phyloP scores from a whole-genome alignment of 129 eudicot genomes.

The Tanacetum coccineum region DNA sequence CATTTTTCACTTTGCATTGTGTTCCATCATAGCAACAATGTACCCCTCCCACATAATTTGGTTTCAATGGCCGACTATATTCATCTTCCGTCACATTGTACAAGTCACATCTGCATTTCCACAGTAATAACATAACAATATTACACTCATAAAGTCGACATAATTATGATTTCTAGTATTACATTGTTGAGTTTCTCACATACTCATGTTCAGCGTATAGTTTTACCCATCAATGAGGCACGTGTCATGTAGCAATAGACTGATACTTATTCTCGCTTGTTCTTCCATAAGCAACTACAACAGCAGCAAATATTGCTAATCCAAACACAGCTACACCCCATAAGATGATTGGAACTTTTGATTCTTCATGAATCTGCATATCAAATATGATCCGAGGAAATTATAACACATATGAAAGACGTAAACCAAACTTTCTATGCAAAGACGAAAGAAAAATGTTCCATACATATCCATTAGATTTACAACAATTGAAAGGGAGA shows the following conservation, averaged over 20 bases:
- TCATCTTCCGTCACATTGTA: too few relatives aligned
- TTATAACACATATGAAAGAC: background rate
- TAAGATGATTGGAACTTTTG: background rate
- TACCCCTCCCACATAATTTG: too few relatives aligned
- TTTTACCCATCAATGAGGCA: background rate
- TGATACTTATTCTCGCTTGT: constrained; percentile 19
- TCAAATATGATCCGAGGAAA: background rate
- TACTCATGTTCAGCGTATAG: background rate
- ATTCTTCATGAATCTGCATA: constrained; percentile 23
- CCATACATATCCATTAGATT: background rate
- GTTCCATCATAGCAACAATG: too few relatives aligned
- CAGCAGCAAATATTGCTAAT: constrained; percentile 25
- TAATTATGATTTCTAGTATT: background rate
- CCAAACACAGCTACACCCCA: constrained; percentile 28
- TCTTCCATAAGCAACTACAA: constrained; percentile 10
- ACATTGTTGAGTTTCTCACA: background rate
- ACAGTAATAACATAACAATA: too few relatives aligned
- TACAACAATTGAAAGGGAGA: too few relatives aligned
- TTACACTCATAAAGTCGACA: too few relatives aligned
- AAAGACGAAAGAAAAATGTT: background rate
- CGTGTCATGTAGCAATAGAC: constrained; percentile 12
- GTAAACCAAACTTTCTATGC: background rate
- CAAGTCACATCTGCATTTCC: too few relatives aligned
- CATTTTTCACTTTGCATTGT: too few relatives aligned
- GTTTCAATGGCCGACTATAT: too few relatives aligned